Evolutionary conservation across 2,329 filamentous ascomycete genomes (phyloP).

Genomic region (Cordyceps pruinosa): DNA sequence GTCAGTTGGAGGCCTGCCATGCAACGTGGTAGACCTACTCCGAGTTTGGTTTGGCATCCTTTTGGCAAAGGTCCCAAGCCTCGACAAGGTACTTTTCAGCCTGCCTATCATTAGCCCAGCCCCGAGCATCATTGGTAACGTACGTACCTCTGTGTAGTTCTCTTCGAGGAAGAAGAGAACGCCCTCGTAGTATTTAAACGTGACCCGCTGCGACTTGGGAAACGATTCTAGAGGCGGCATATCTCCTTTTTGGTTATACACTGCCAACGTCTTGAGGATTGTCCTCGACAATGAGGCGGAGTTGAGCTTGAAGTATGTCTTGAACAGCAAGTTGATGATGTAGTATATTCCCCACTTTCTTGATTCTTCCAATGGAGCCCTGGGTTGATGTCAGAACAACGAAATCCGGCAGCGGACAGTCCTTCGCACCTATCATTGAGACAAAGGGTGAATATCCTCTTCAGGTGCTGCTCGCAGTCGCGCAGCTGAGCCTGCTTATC

Average conservation of each 20-base stretch:
- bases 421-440: constrained; percentile 71
- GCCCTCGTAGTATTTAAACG: constrained; percentile 93
- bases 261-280: constrained; percentile 74
- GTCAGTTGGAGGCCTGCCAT: constrained; percentile 18
- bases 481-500: constrained; percentile 81
- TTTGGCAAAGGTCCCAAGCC: constrained; percentile 78
- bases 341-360: constrained; percentile 98
- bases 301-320: constrained; percentile 96
- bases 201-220: constrained; percentile 84
- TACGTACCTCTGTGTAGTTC: constrained; percentile 68
- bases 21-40: constrained; percentile 52
- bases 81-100: constrained; percentile 74
- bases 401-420: constrained; percentile 10
- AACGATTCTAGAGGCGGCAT: constrained; percentile 75
- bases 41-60: constrained; percentile 64
- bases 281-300: constrained; percentile 85
- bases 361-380: constrained; percentile 77
- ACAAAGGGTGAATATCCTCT: constrained; percentile 86
- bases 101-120: constrained; percentile 29
- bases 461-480: constrained; percentile 84
- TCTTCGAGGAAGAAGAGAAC: constrained; percentile 93
- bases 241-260: constrained; percentile 62
- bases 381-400: constrained; percentile 26
- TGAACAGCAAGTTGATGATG: constrained; percentile 90
- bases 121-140: neutral